Percentiles rank a stretch among this genome's conserved stretches.
Evolutionary conservation across 768 basidiomycete species (phyloP).

Genomic region (Sarcomyxa edulis): DNA sequence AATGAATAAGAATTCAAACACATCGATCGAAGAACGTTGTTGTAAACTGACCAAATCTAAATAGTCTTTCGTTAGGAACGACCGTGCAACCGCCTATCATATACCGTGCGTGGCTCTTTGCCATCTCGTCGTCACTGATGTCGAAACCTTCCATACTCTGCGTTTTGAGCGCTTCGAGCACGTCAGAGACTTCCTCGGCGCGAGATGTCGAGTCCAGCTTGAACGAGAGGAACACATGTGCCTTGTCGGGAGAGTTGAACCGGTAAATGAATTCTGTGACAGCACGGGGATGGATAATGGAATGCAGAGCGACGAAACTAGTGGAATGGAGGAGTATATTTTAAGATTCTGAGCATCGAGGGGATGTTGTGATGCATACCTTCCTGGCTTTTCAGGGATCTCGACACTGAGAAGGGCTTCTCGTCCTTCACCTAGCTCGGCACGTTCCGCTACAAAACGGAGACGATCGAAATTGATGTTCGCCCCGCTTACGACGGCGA

Average conservation of each 20-base stretch:
- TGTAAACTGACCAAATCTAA: constrained; percentile 77
- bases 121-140: constrained; percentile 92
- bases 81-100: constrained; percentile 84
- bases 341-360: background rate
- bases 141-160: constrained; percentile 81
- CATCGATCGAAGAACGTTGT: background rate
- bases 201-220: constrained; percentile 62
- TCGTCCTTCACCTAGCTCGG: constrained; percentile 91
- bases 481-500: constrained; percentile 90
- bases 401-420: constrained; percentile 94
- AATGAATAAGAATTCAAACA: constrained; percentile 4
- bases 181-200: constrained; percentile 52
- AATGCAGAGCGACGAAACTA: constrained; percentile 87
- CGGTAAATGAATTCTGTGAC: constrained; percentile 97
- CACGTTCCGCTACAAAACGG: constrained; percentile 97
- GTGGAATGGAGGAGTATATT: constrained; percentile 2
- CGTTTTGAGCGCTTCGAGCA: constrained; percentile 58
- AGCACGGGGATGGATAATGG: constrained; percentile 82
- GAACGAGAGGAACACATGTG: constrained; percentile 91
- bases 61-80: constrained; percentile 82
- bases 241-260: constrained; percentile 65
- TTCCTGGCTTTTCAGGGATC: constrained; percentile 90
- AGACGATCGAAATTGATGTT: constrained; percentile 99
- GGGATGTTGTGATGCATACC: constrained; percentile 37
- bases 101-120: constrained; percentile 91